A percentile compares a stretch with the other conserved stretches of the same genome.
Conservation (phyloP, 768 basidiomycete species). For the Chalciporus chontae region DNA sequence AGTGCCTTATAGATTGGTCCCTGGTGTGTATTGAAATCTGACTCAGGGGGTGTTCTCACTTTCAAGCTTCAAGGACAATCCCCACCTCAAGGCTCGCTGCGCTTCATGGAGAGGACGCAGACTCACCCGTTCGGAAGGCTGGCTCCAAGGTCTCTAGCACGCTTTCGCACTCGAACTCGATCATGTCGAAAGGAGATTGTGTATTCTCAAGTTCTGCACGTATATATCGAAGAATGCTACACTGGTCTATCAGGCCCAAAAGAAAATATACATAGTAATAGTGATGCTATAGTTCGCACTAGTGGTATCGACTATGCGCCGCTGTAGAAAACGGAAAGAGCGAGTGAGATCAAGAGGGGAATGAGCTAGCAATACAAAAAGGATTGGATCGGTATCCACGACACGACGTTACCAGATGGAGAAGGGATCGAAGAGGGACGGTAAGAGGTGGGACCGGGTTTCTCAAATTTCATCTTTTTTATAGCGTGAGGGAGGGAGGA, state of each 20-base stretch:
- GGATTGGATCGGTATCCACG: conserved; percentile 1
- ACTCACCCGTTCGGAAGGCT: too few species aligned
- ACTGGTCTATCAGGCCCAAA: conserved; percentile 23
- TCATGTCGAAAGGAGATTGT: background rate
- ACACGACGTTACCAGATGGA: background rate
- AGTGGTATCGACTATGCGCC: conserved; percentile 17
- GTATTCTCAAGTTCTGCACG: background rate
- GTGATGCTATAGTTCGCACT: conserved; percentile 11
- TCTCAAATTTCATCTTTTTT: background rate
- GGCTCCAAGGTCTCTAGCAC: too few species aligned
- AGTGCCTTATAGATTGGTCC: conserved; percentile 25
- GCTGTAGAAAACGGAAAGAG: background rate
- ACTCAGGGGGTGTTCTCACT: too few species aligned
- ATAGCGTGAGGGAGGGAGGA: background rate
- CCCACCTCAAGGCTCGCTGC: too few species aligned
- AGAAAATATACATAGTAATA: conserved; percentile 24
- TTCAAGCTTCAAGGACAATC: too few species aligned
- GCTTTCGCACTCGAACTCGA: background rate
- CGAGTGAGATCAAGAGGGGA: background rate
- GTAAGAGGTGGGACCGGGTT: background rate
- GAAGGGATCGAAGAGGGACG: background rate
- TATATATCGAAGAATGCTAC: conserved; percentile 13
- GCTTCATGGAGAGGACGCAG: too few species aligned
- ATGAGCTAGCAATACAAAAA: conserved; percentile 29
- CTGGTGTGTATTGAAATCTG: conserved; percentile 14